phyloP scores from a whole-genome alignment of 768 basidiomycete genomes.

The Coprinopsis marcescibilis region DNA sequence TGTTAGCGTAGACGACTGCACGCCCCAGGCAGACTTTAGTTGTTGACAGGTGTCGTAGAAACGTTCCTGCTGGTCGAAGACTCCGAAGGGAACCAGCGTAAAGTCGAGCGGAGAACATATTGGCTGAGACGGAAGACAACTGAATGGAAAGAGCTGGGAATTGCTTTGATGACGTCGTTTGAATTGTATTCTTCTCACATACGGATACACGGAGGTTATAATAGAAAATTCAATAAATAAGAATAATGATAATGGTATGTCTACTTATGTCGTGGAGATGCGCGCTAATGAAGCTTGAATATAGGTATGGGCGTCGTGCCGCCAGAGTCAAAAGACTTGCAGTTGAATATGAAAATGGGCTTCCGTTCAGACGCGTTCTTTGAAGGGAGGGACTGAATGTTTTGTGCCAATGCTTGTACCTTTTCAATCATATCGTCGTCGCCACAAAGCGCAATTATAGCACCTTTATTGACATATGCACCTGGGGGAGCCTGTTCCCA shows the following conservation, averaged over 20 bases:
- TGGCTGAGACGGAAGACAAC: neutral
- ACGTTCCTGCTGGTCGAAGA: neutral
- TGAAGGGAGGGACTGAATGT: neutral
- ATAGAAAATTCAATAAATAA: neutral
- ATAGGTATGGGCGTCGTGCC: too few species aligned
- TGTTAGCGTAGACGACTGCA: conserved; percentile 57
- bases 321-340: too few species aligned
- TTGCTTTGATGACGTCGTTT: neutral
- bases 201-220: too few species aligned
- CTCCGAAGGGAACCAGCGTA: neutral
- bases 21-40: conserved; percentile 33
- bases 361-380: neutral
- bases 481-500: conserved; percentile 22
- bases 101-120: neutral
- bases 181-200: too few species aligned
- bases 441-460: conserved; percentile 31
- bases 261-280: too few species aligned
- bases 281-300: neutral
- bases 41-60: neutral
- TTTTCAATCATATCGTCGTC: conserved; percentile 12
- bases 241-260: too few species aligned
- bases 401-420: neutral
- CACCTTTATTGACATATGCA: conserved; percentile 22
- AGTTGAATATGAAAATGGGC: neutral
- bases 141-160: neutral